These are phyloP conservation scores for Arxiozyma bovina DNA, from an alignment of 1,139 yeast genomes.

Conservation along the genomic window DNA sequence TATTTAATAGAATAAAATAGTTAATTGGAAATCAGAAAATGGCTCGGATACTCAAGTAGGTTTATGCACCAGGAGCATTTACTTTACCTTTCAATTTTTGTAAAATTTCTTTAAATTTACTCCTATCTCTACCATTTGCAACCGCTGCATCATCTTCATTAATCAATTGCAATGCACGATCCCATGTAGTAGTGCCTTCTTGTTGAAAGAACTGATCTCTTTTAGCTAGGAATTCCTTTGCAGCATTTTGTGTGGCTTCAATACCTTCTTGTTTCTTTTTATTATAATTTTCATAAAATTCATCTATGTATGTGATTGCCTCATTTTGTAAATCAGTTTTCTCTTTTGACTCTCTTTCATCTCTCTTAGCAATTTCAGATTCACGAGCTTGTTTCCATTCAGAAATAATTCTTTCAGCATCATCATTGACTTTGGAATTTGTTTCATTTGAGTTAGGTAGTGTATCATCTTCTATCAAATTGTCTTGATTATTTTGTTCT, in stretches of 20 bases:
- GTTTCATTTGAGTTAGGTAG: constrained; percentile 8
- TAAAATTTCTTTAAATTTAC: constrained; percentile 61
- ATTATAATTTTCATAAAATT: constrained; percentile 88
- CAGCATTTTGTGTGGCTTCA: constrained; percentile 55
- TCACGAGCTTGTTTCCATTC: constrained; percentile 86
- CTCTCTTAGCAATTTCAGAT: constrained; percentile 74
- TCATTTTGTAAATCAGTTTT: constrained; percentile 61
- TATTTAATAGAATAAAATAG: background rate
- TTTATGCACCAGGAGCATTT: constrained; percentile 63
- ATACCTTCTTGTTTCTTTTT: constrained; percentile 68
- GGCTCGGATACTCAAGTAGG: too few species aligned
- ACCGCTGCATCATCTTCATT: constrained; percentile 36
- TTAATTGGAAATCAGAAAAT: background rate
- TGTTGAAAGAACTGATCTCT: constrained; percentile 69
- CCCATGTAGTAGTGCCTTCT: constrained; percentile 75
- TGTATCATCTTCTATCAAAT: constrained; percentile 7
- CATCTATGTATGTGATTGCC: constrained; percentile 86
- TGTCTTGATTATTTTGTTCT: constrained; percentile 14
- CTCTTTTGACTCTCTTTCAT: constrained; percentile 58
- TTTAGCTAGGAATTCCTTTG: constrained; percentile 62
- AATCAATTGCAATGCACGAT: constrained; percentile 53
- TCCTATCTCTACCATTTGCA: constrained; percentile 52
- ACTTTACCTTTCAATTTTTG: constrained; percentile 59
- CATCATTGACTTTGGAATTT: background rate
- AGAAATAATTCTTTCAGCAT: constrained; percentile 27